phyloP scores from a whole-genome alignment of 192 early-diverging fungal genomes.

The Chytriomyces hyalinus region DNA sequence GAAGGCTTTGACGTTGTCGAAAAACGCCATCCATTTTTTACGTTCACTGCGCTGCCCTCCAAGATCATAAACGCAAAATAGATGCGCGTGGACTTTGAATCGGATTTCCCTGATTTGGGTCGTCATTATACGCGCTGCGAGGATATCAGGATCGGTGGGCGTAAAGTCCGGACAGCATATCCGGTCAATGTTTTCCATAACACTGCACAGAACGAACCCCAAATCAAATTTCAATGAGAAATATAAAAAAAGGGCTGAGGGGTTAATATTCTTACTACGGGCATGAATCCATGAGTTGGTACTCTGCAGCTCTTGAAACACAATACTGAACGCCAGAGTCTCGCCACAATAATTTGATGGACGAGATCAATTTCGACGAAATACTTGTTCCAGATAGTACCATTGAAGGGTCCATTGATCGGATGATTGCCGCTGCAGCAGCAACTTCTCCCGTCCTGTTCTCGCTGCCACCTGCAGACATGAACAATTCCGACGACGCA shows the following conservation, averaged over 20 bases:
- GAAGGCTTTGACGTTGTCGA: slow-evolving; percentile 86
- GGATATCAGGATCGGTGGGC: slow-evolving; percentile 17
- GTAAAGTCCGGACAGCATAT: not conserved
- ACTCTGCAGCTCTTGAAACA: slow-evolving; percentile 82
- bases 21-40: slow-evolving; percentile 88
- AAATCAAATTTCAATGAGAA: not conserved
- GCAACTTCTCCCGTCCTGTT: not conserved
- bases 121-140: slow-evolving; percentile 6
- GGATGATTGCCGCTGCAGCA: not conserved
- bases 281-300: slow-evolving; percentile 90
- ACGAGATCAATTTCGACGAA: slow-evolving; percentile 77
- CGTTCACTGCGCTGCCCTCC: slow-evolving; percentile 85
- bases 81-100: not conserved
- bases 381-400: not conserved
- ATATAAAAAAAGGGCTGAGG: not conserved
- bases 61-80: slow-evolving; percentile 78
- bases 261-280: not conserved
- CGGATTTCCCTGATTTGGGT: not conserved
- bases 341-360: slow-evolving; percentile 80
- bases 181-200: not conserved
- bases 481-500: too few relatives aligned
- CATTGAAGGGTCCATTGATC: not conserved
- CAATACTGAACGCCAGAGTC: slow-evolving; percentile 82
- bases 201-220: not conserved
- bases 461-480: too few relatives aligned